Evolutionary conservation across 2,329 filamentous ascomycete genomes (phyloP), one percentile per base, ranked within the genome.

Genomic region (Stagonosporopsis tanaceti): DNA sequence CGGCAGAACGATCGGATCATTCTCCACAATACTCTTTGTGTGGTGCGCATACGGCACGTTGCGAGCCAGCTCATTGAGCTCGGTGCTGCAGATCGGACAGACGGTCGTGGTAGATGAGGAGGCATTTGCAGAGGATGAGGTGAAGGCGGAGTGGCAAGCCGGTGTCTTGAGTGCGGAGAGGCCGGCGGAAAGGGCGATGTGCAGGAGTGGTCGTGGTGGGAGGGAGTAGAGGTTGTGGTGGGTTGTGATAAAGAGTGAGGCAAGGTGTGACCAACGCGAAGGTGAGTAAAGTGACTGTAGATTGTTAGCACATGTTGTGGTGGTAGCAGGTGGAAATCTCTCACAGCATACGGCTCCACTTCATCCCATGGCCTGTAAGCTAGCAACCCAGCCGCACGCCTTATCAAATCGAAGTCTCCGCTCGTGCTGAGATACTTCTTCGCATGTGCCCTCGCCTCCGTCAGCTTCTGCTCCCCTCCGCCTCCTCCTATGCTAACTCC

Each of bases 101-200:
- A 98, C 87, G 46, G 87, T 89, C 7, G 90, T 78, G 11, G 78
- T 89, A 2, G 87, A 87, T 1, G 89, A 84, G 27, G 80, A 82
- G n/a, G 76, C 71, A 65, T 80, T 78, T 17, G 81, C 81, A 14
- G 79, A 84, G 9, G 84, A 83, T 1, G 85, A 83, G 4, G 85
- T 80, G 65, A 84, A 84, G 22, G 82, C 80, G 1, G 89, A 90
- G 78, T 98, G 93, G 74, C 95, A 99, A 15, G 92, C 89, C 0
- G 95, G 95, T 0, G 95, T 98, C 77, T 99, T 99, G 64, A 99
- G 88, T 1, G 95, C 93, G 0, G 93, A 97, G 9, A 99, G 85
- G 7, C 95, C 95, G 0, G 93, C 93, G 0, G 90, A 92, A 9
- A 99, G 85, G 12, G 95, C 95, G 60, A 96, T 90, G 77, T 98